A percentile compares a stretch with the other conserved stretches of the same genome.
Evolutionary conservation across 2,329 filamentous ascomycete genomes (phyloP).

Genomic region (Fusarium sp.): DNA sequence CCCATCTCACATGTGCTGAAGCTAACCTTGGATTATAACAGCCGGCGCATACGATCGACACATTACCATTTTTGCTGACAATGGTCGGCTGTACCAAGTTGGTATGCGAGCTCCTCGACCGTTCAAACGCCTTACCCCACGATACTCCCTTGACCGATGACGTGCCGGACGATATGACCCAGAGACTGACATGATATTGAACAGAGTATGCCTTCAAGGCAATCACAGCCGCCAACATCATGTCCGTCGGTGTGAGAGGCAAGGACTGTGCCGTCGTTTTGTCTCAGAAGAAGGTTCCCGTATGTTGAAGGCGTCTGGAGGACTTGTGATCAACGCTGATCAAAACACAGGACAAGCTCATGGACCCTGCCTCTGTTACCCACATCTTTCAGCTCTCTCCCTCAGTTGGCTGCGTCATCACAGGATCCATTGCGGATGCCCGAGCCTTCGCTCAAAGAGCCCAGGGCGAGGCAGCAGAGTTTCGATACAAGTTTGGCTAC

Average conservation of each 20-base stretch:
- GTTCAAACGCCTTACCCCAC: conserved; percentile 13
- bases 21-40: conserved; percentile 47
- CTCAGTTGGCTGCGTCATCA: conserved; percentile 97
- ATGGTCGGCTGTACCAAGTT: conserved; percentile 98
- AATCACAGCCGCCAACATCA: conserved; percentile 99
- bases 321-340: conserved; percentile 34
- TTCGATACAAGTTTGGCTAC: conserved; percentile 98
- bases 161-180: conserved; percentile 23
- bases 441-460: conserved; percentile 92
- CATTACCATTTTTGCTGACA: conserved; percentile 99
- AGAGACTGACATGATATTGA: conserved; percentile 38
- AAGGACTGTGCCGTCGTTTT: conserved; percentile 97
- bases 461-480: conserved; percentile 95
- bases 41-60: conserved; percentile 93
- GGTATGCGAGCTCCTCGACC: conserved; percentile 68
- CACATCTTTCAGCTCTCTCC: conserved; percentile 98
- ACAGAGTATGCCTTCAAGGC: conserved; percentile 99
- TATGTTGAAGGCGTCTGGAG: conserved; percentile 60
- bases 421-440: conserved; percentile 96
- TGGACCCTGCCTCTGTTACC: conserved; percentile 95
- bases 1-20: conserved; percentile 22
- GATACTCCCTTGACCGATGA: conserved; percentile 27
- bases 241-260: conserved; percentile 93
- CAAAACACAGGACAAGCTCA: conserved; percentile 86
- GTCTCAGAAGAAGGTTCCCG: conserved; percentile 99